Conservation (phyloP, 1,284 basidiomycete genomes). For the Rhodotorula sp. region DNA sequence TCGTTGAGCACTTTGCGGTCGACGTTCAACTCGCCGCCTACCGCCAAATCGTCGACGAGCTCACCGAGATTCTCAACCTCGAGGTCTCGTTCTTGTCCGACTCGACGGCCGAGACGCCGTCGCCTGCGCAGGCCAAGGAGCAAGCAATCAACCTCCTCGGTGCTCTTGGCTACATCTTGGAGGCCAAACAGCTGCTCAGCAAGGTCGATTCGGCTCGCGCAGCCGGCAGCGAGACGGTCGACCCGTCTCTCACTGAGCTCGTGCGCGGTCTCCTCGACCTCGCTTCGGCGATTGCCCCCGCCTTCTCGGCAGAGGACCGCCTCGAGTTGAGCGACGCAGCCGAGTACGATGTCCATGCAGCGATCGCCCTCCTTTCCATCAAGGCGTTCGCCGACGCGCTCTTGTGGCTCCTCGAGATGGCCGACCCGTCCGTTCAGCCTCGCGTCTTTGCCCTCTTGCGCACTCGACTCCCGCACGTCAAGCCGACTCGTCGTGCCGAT, state of each 20-base stretch:
- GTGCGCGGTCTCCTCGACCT: conserved; percentile 38
- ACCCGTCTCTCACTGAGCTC: conserved; percentile 31
- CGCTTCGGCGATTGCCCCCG: conserved; percentile 7
- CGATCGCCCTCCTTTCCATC: conserved; percentile 53
- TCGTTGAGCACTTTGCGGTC: conserved; percentile 62
- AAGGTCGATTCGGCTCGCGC: conserved; percentile 40
- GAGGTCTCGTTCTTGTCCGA: conserved; percentile 57
- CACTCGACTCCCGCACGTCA: conserved; percentile 64
- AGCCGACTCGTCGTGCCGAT: conserved; percentile 59
- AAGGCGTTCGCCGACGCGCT: conserved; percentile 60
- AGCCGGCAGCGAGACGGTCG: conserved; percentile 27
- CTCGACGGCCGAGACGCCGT: background rate
- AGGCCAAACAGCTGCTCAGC: conserved; percentile 37
- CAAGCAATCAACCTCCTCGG: conserved; percentile 28
- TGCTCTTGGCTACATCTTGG: conserved; percentile 34
- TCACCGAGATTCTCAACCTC: conserved; percentile 59
- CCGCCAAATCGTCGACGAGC: conserved; percentile 66
- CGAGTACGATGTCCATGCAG: conserved; percentile 47
- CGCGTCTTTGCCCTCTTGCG: conserved; percentile 58
- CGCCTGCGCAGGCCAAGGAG: conserved; percentile 11
- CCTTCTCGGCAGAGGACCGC: conserved; percentile 12
- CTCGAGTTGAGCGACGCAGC: conserved; percentile 37
- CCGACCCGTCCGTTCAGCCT: conserved; percentile 35
- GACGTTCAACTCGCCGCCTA: conserved; percentile 61
- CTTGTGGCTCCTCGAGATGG: conserved; percentile 45